phyloP scores from a whole-genome alignment of 768 basidiomycete species.

The Lentinus tigrinus region DNA sequence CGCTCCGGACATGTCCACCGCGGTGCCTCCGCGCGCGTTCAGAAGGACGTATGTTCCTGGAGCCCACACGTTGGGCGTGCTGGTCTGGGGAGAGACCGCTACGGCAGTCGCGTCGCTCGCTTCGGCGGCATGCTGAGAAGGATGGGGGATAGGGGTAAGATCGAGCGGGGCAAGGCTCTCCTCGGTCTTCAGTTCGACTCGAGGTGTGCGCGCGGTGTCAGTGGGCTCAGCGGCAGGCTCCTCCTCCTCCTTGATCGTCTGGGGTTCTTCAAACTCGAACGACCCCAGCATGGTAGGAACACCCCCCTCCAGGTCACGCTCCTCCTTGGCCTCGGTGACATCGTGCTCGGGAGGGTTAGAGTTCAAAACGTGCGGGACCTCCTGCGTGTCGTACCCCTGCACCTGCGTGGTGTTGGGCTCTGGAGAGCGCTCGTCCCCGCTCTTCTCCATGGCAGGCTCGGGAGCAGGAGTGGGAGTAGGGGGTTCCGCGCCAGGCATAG shows the following conservation, averaged over 20 bases:
- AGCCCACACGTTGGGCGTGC: conserved; percentile 16
- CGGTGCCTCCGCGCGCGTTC: conserved; percentile 24
- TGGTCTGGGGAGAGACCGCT: neutral
- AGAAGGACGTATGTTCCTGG: conserved; percentile 25
- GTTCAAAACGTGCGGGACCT: neutral
- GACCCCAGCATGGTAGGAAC: neutral
- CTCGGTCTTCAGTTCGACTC: conserved; percentile 11
- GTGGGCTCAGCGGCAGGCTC: neutral
- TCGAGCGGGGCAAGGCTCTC: neutral
- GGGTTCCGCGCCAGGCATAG: conserved; percentile 16
- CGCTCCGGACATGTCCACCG: conserved; percentile 24
- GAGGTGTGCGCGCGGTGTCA: conserved; percentile 3
- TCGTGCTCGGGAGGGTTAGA: neutral
- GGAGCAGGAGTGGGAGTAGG: conserved; percentile 1
- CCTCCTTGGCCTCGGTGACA: neutral
- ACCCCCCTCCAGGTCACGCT: conserved; percentile 7
- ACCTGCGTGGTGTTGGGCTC: neutral
- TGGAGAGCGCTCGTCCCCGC: neutral
- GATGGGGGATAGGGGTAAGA: neutral
- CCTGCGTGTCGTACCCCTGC: neutral
- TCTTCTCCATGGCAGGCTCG: neutral
- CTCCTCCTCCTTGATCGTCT: neutral
- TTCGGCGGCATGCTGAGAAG: neutral
- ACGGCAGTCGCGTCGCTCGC: conserved; percentile 13
- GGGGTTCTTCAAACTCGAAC: neutral